Evolutionary conservation across 2,329 filamentous ascomycete genomes (phyloP).

Genomic region (Furcasterigmium sp.): DNA sequence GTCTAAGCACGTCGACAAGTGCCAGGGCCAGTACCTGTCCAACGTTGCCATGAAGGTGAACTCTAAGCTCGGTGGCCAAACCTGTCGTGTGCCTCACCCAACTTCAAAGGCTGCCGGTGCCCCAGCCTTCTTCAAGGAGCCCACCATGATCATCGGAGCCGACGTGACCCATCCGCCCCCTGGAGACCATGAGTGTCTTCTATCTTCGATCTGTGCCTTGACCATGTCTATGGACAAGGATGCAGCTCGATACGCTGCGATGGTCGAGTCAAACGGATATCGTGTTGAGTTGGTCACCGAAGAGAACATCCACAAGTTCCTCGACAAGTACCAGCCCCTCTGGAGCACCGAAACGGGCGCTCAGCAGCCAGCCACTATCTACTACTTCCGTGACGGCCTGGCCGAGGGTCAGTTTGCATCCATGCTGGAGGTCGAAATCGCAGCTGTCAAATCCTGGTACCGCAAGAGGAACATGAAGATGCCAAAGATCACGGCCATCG

Average conservation of each 20-base stretch:
- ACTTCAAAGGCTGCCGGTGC: conserved; percentile 13
- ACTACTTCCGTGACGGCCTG: conserved; percentile 92
- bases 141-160: conserved; percentile 65
- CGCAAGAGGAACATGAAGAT: conserved; percentile 21
- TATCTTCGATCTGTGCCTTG: conserved; percentile 80
- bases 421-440: conserved; percentile 74
- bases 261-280: conserved; percentile 76
- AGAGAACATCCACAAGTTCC: conserved; percentile 59
- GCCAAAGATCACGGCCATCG: conserved; percentile 75
- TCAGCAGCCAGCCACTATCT: conserved; percentile 46
- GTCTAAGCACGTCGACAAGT: conserved; percentile 60
- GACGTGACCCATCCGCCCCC: conserved; percentile 84
- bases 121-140: conserved; percentile 30
- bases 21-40: conserved; percentile 77
- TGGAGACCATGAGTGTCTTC: conserved; percentile 41
- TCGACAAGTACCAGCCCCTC: conserved; percentile 53
- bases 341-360: conserved; percentile 59
- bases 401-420: conserved; percentile 79
- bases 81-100: conserved; percentile 39
- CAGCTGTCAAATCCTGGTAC: conserved; percentile 62
- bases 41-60: conserved; percentile 98
- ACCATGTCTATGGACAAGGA: conserved; percentile 72
- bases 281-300: conserved; percentile 73
- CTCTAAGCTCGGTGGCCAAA: conserved; percentile 84
- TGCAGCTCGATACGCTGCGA: conserved; percentile 71